Base-by-base conservation (phyloP, 306 rosid species). In the Sicyos baderoa region DNA sequence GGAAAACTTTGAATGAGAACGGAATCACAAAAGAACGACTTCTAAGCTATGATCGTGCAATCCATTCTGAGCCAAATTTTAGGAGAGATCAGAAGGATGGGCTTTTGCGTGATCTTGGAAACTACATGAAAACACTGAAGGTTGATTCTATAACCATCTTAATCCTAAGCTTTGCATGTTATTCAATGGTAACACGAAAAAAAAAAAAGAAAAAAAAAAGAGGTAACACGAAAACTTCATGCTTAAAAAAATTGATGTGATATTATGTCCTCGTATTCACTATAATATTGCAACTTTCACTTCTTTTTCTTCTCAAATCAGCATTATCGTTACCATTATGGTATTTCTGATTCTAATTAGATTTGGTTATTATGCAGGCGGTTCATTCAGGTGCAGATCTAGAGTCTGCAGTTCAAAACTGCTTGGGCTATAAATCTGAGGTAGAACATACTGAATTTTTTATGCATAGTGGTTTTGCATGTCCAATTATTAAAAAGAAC, bases 361-460 rank as follows among this genome's bases (percentile, higher is more conserved):
- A 21, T 42, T 35, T 21, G 67, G 29, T 64, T 74, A 62, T 67
- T 68, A 29, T 85, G 80, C 91, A 93, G 99, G 96, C 91, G 54
- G 97, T 93, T 84, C 96, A 93, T 84, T 93, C 97, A n/a, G 97
- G 97, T 73, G 97, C 96, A 50, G 97, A 90, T 85, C 94, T 93
- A 52, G 97, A 90, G 62, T 90, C 97, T 74, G 89, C 99, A 56
- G 81, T 90, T 77, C 6, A 83, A 79, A 84, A 93, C 82, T 90
- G 96, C 75, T 81, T 82, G 86, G 99, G 99, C 71, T 93, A 93
- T 82, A 84, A 80, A 84, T 29, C 95, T 68, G 80, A 93, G 99
- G 99, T 93, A 85, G 79, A 54, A 15, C 25, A 58, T 12, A 75
- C 56, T 75, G 50, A 50, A 75, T 44, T 62, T 74, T n/a, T 65